phyloP scores from a whole-genome alignment of 73 alveolate genomes.

The Symbiodinium natans region DNA sequence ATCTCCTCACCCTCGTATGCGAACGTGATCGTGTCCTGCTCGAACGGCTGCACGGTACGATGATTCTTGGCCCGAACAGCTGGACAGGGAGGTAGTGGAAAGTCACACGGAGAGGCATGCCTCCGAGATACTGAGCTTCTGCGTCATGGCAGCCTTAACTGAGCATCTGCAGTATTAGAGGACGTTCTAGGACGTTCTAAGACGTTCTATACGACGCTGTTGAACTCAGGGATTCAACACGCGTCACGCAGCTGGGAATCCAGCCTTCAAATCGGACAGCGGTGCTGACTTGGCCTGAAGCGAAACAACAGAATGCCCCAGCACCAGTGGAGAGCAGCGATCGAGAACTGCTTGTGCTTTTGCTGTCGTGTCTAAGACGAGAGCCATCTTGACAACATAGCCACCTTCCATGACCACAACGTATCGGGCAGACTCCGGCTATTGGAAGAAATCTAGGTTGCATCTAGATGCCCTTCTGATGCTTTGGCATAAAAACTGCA shows the following conservation, averaged over 20 bases:
- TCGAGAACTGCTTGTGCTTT: neutral
- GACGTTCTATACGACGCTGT: neutral
- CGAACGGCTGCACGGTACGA: neutral
- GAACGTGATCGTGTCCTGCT: conserved; percentile 62
- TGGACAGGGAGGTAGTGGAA: neutral
- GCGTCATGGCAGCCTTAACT: conserved; percentile 15
- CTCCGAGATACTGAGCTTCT: conserved; percentile 55
- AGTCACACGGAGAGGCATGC: neutral
- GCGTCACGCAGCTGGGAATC: neutral
- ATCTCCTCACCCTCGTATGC: conserved; percentile 81
- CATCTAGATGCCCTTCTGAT: too few species aligned
- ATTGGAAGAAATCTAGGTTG: too few species aligned
- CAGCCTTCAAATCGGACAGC: conserved; percentile 27
- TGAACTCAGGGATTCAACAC: neutral
- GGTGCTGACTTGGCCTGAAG: conserved; percentile 28
- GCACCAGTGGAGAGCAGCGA: neutral
- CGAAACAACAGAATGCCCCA: neutral
- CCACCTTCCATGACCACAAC: neutral
- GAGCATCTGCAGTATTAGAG: neutral
- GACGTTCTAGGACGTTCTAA: neutral
- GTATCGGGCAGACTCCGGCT: too few species aligned
- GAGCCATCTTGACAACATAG: conserved; percentile 24
- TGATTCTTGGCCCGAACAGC: neutral
- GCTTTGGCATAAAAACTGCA: too few species aligned
- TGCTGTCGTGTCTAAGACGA: neutral